phyloP scores from a whole-genome alignment of 2,329 filamentous ascomycete species.

The Aspergillus texensis region DNA sequence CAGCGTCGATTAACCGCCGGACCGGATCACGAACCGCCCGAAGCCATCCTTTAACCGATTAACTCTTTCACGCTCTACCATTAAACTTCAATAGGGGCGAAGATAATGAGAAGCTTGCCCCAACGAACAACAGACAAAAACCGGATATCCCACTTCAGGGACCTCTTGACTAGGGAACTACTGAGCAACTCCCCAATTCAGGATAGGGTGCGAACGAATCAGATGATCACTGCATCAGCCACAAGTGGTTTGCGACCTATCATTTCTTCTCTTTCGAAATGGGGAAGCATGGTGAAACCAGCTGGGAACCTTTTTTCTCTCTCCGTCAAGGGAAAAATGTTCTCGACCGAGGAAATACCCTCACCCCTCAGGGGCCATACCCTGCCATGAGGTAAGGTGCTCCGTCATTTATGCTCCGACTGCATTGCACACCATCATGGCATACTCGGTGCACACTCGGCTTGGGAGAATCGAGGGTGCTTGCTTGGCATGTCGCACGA shows the following conservation, averaged over 20 bases:
- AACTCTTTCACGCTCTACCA: not conserved
- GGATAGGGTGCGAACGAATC: not conserved
- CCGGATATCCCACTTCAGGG: too few relatives aligned
- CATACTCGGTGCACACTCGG: not conserved
- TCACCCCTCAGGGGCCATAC: not conserved
- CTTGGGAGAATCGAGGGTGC: not conserved
- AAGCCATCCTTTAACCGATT: not conserved
- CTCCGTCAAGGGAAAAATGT: not conserved
- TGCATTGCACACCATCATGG: not conserved
- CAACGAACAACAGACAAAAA: not conserved
- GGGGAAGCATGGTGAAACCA: not conserved
- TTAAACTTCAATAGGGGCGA: not conserved
- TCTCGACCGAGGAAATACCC: not conserved
- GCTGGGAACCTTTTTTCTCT: not conserved
- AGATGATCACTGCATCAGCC: constrained; percentile 1
- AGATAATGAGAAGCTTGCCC: not conserved
- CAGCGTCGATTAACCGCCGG: not conserved
- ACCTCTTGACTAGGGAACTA: not conserved
- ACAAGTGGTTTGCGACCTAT: not conserved
- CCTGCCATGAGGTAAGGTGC: not conserved
- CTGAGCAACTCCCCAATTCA: not conserved
- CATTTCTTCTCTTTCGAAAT: not conserved
- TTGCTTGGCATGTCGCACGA: constrained; percentile 2
- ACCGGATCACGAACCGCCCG: not conserved
- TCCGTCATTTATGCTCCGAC: not conserved